Evolutionary conservation across 345 rosid species (phyloP), one percentile per base, ranked within the genome.

Genomic region (Lepidium aucheri): DNA sequence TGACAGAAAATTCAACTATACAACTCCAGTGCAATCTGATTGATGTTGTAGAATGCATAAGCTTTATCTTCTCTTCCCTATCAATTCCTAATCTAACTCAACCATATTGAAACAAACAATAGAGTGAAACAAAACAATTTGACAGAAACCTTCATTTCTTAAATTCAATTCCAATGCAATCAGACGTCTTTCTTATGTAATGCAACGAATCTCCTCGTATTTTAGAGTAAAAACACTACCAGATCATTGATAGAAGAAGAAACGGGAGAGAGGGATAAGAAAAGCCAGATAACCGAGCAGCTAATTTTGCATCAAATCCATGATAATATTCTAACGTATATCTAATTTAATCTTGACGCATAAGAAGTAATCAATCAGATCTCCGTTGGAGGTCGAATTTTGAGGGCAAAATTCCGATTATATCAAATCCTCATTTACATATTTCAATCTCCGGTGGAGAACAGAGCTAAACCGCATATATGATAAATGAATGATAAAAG

Each of bases 311-410:
- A 67, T 34, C 63, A 14, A 46, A 68, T 47, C 58, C 17, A 57
- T 12, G 24, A 17, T 0, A 12, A 6, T 0, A 42, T 36, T 12
- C 13, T n/a, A 3, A 30, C 9, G 0, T 14, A 9, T n/a, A 10
- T n/a, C 40, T 7, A 49, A 60, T 4, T 40, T 20, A 2, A 32
- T 3, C 8, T n/a, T 18, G 14, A 43, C 62, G 41, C 20, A 69
- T 34, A 47, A 32, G 15, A 18, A 10, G 2, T 43, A 36, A 43
- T 42, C 40, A 51, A 61, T 44, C 63, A 70, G 74, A 70, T 70
- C 74, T 69, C 43, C 8, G 6, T 9, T 17, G 10, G 28, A 60
- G 24, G 52, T 51, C 15, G 39, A 15, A 18, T 30, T 53, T 47
- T 33, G 18, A 26, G 7, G 17, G 3, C 12, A 10, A 28, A 50